phyloP scores from a whole-genome alignment of 2,329 filamentous ascomycete genomes.

The Fusarium nelsonii region DNA sequence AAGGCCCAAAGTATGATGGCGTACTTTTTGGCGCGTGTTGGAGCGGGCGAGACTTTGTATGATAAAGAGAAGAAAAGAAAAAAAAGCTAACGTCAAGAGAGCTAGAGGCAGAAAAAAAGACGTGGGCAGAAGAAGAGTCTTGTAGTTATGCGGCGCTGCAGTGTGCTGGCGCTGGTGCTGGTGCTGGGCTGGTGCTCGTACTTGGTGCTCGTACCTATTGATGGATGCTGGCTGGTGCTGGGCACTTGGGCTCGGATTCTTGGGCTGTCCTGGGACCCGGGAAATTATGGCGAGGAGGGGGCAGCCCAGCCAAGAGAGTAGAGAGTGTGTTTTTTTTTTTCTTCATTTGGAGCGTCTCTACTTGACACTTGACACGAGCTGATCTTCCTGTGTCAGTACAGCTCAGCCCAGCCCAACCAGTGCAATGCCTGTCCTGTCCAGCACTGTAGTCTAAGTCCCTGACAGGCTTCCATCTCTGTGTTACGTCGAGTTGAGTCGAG shows the following conservation, averaged over 20 bases:
- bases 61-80: constrained; percentile 3
- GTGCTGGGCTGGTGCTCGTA: neutral
- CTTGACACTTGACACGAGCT: constrained; percentile 35
- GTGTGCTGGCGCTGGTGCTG: constrained; percentile 26
- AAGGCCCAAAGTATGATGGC: constrained; percentile 39
- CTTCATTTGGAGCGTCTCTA: constrained; percentile 43
- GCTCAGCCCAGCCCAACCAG: neutral
- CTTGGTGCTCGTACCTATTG: neutral
- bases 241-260: constrained; percentile 30
- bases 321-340: constrained; percentile 27
- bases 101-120: constrained; percentile 36
- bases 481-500: constrained; percentile 3
- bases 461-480: neutral
- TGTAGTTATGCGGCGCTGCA: constrained; percentile 32
- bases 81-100: constrained; percentile 41
- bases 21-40: constrained; percentile 27
- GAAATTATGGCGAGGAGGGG: constrained; percentile 47
- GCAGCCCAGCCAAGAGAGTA: constrained; percentile 35
- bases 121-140: constrained; percentile 38
- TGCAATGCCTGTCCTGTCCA: constrained; percentile 8
- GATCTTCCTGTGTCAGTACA: constrained; percentile 22
- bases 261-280: constrained; percentile 42
- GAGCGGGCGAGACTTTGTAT: constrained; percentile 40
- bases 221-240: neutral
- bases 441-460: constrained; percentile 8